phyloP scores from a whole-genome alignment of 306 rosid species.

The Calophaca sinica region DNA sequence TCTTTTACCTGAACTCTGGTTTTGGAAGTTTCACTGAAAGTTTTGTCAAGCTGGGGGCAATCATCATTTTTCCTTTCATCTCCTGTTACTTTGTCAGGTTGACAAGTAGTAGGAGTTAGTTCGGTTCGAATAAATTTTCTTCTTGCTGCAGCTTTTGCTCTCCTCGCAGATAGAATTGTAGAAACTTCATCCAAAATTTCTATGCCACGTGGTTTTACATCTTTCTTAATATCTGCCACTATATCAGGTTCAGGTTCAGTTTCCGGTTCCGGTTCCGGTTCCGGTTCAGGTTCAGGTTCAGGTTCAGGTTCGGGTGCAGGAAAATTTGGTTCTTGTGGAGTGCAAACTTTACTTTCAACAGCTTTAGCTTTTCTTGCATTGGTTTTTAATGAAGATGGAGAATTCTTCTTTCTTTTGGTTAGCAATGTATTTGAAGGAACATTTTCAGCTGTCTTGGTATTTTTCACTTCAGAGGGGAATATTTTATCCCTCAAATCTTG shows the following conservation, averaged over 20 bases:
- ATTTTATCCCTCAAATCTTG: constrained; percentile 54
- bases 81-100: constrained; percentile 38
- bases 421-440: constrained; percentile 28
- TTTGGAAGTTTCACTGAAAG: constrained; percentile 4
- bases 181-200: constrained; percentile 33
- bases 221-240: constrained; percentile 33
- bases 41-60: background rate
- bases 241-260: constrained; percentile 34
- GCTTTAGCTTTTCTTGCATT: constrained; percentile 44
- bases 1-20: constrained; percentile 49
- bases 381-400: constrained; percentile 42
- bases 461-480: constrained; percentile 41
- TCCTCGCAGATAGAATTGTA: constrained; percentile 47
- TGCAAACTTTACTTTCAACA: constrained; percentile 25
- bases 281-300: constrained; percentile 37
- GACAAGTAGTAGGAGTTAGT: constrained; percentile 5
- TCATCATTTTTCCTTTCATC: constrained; percentile 36
- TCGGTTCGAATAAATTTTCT: constrained; percentile 36
- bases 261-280: constrained; percentile 26
- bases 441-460: background rate
- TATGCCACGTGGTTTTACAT: constrained; percentile 10
- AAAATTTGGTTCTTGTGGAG: constrained; percentile 30
- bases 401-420: constrained; percentile 45
- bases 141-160: constrained; percentile 52
- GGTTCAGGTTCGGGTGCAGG: constrained; percentile 28